Conservation (phyloP, 176 grass and related monocot species). For the Triticum monococcum region DNA sequence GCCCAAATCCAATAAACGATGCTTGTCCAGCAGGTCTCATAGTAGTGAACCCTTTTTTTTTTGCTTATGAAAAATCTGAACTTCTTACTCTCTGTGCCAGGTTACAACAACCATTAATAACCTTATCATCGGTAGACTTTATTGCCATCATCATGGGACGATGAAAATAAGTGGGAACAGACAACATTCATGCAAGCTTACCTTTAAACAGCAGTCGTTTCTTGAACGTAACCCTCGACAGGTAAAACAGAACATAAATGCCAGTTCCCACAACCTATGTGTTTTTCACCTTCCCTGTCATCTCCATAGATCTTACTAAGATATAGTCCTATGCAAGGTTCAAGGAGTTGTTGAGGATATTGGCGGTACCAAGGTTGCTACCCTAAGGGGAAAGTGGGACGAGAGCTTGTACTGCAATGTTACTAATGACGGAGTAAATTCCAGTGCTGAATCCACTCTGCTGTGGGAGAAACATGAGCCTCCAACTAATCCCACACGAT, state of each 20-base stretch:
- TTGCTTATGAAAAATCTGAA: neutral
- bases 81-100: conserved; percentile 20
- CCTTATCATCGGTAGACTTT: conserved; percentile 51
- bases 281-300: neutral
- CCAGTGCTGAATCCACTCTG: conserved; percentile 41
- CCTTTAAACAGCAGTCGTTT: conserved; percentile 54
- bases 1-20: neutral
- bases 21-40: neutral
- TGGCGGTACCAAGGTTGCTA: conserved; percentile 53
- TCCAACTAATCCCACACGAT: conserved; percentile 66
- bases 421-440: conserved; percentile 38
- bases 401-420: conserved; percentile 60
- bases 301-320: conserved; percentile 24
- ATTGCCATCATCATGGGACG: conserved; percentile 63
- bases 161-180: conserved; percentile 53
- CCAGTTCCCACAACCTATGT: neutral
- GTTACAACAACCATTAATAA: conserved; percentile 62
- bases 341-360: conserved; percentile 50
- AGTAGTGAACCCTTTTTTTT: neutral
- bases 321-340: conserved; percentile 43
- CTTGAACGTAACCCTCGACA: conserved; percentile 52
- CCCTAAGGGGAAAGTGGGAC: conserved; percentile 76
- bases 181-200: conserved; percentile 53
- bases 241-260: conserved; percentile 29
- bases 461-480: conserved; percentile 78